Conservation (phyloP, 768 basidiomycete species). For the Leucogyrophana mollusca region DNA sequence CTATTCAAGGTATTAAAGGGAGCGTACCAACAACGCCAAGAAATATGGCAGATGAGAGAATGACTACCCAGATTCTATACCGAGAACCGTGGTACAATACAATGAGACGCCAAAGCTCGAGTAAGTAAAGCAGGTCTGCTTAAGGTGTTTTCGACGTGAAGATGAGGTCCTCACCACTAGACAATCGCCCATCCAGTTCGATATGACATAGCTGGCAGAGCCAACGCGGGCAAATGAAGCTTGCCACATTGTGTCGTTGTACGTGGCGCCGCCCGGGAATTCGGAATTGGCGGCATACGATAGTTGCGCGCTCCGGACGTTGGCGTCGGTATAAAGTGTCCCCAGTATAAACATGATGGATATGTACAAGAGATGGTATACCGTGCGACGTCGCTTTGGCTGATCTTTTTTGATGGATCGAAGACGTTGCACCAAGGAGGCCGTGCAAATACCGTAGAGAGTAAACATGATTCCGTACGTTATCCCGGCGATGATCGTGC, state of each 20-base stretch:
- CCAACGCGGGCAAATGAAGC: no score
- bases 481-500: not conserved
- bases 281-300: no score
- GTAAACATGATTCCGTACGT: constrained; percentile 5
- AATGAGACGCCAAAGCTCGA: not conserved
- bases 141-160: no score
- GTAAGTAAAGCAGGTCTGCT: no score
- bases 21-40: constrained; percentile 1
- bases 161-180: no score
- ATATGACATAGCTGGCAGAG: no score
- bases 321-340: constrained; percentile 1
- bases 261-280: no score
- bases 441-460: not conserved
- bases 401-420: no score
- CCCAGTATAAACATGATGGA: constrained; percentile 1
- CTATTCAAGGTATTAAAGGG: not conserved
- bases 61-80: not conserved
- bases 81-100: not conserved
- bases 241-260: no score
- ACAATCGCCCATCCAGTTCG: no score
- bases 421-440: not conserved
- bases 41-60: not conserved
- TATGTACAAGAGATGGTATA: constrained; percentile 2
- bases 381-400: not conserved
- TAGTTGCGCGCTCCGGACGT: not conserved